Evolutionary conservation across 2,329 filamentous ascomycete genomes (phyloP).

Genomic region (Lasiodiplodia theobromae): DNA sequence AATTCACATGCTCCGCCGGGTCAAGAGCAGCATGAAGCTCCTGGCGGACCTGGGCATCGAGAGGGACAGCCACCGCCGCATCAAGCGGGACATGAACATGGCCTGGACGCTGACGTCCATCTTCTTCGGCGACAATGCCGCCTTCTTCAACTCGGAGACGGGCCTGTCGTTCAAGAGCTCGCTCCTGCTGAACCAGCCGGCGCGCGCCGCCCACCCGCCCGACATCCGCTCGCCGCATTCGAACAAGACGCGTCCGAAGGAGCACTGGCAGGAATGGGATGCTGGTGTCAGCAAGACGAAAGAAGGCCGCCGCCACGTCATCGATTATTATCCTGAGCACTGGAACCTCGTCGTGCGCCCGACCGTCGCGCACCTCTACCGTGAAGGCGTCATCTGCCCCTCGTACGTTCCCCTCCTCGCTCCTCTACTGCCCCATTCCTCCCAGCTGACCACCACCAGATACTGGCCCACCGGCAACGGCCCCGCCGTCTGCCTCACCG

Average conservation of each 20-base stretch:
- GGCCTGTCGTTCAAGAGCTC: slow-evolving; percentile 47
- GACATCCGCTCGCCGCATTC: slow-evolving; percentile 49
- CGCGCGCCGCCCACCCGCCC: slow-evolving; percentile 48
- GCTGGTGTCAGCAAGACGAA: slow-evolving; percentile 6
- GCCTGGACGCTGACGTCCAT: slow-evolving; percentile 48
- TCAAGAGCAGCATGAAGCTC: slow-evolving; percentile 31
- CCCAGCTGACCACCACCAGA: not conserved
- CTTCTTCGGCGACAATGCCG: slow-evolving; percentile 46
- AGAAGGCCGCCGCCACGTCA: not conserved
- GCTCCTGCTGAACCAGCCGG: slow-evolving; percentile 49
- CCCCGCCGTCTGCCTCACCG: slow-evolving; percentile 47
- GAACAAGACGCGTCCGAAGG: slow-evolving; percentile 46
- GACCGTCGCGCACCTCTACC: slow-evolving; percentile 55
- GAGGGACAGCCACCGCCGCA: slow-evolving; percentile 44
- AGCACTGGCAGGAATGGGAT: slow-evolving; percentile 51
- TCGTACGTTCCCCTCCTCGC: slow-evolving; percentile 33
- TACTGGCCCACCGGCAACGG: slow-evolving; percentile 40
- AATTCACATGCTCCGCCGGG: not conserved
- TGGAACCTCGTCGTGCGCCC: slow-evolving; percentile 53
- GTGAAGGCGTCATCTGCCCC: slow-evolving; percentile 52
- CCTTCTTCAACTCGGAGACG: slow-evolving; percentile 47
- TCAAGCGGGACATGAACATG: slow-evolving; percentile 35
- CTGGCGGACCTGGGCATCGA: slow-evolving; percentile 38
- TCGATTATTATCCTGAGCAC: slow-evolving; percentile 45
- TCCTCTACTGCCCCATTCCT: too few relatives aligned